A percentile compares a stretch with the other conserved stretches of the same genome.
phyloP scores from a whole-genome alignment of 192 early-diverging fungal genomes.

The Coemansia sp. region DNA sequence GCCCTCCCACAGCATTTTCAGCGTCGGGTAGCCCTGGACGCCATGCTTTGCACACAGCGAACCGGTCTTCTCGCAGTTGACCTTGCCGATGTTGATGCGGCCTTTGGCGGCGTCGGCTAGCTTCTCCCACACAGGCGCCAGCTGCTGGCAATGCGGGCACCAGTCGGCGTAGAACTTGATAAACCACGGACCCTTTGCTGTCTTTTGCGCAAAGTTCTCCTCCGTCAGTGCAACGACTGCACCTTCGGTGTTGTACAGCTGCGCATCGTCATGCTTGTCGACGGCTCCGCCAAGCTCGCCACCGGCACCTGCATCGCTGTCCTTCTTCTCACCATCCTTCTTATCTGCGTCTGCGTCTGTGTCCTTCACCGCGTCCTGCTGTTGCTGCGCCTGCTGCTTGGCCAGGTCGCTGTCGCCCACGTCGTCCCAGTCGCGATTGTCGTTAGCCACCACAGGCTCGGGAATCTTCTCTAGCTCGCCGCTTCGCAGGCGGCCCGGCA shows the following conservation, averaged over 20 bases:
- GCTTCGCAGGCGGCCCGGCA: slow-evolving; percentile 23
- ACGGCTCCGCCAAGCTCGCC: neutral
- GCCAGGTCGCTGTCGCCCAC: slow-evolving; percentile 19
- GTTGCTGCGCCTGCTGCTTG: slow-evolving; percentile 5
- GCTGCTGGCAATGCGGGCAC: slow-evolving; percentile 84
- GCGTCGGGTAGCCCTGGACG: slow-evolving; percentile 84
- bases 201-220: slow-evolving; percentile 56
- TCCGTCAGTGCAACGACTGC: slow-evolving; percentile 58
- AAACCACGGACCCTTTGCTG: slow-evolving; percentile 74
- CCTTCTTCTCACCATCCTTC: slow-evolving; percentile 1
- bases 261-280: slow-evolving; percentile 11
- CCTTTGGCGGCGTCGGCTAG: slow-evolving; percentile 64
- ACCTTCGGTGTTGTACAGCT: slow-evolving; percentile 55
- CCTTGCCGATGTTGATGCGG: slow-evolving; percentile 76
- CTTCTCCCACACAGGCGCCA: slow-evolving; percentile 78
- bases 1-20: slow-evolving; percentile 65
- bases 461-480: slow-evolving; percentile 31
- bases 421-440: slow-evolving; percentile 45
- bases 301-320: no score
- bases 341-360: neutral
- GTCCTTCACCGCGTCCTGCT: neutral
- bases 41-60: slow-evolving; percentile 63
- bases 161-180: slow-evolving; percentile 88
- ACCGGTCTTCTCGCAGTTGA: slow-evolving; percentile 77
- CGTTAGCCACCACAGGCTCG: slow-evolving; percentile 39